Percentiles rank a stretch among this genome's conserved stretches.
These are phyloP conservation scores for Trematosphaeria pertusa DNA, from an alignment of 2,329 filamentous ascomycete species.

Conservation along the genomic window DNA sequence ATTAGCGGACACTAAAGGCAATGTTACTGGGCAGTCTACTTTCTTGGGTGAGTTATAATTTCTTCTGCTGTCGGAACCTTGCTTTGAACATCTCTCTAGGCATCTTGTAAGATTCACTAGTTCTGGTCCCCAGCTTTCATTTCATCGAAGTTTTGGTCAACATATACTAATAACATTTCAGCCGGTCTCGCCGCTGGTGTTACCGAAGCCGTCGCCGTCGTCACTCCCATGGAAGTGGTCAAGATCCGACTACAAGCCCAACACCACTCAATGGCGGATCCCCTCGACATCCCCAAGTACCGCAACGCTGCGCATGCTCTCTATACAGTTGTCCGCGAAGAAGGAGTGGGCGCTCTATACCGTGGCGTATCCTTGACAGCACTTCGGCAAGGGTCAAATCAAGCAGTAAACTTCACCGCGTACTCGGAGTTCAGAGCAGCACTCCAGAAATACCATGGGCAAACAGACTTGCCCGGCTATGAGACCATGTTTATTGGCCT, in stretches of 20 bases:
- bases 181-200: slow-evolving; percentile 92
- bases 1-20: slow-evolving; percentile 72
- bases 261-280: slow-evolving; percentile 97
- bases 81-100: no score
- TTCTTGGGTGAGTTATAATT: slow-evolving; percentile 66
- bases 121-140: no score
- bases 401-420: slow-evolving; percentile 95
- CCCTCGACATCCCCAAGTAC: slow-evolving; percentile 95
- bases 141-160: no score
- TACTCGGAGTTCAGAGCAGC: slow-evolving; percentile 91
- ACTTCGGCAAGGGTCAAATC: slow-evolving; percentile 92
- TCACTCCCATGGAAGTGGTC: slow-evolving; percentile 98
- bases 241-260: slow-evolving; percentile 99
- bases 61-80: no score
- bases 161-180: slow-evolving; percentile 47
- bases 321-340: slow-evolving; percentile 91
- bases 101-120: no score
- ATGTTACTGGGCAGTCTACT: slow-evolving; percentile 73
- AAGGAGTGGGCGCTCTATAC: slow-evolving; percentile 87
- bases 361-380: slow-evolving; percentile 93
- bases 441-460: slow-evolving; percentile 75
- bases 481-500: slow-evolving; percentile 92
- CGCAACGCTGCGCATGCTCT: slow-evolving; percentile 84
- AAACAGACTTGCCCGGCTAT: slow-evolving; percentile 79
- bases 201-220: slow-evolving; percentile 94